Percentiles rank a stretch among this genome's conserved stretches.
Evolutionary conservation across 768 basidiomycete genomes (phyloP).

Genomic region (Lactarius hatsudake): DNA sequence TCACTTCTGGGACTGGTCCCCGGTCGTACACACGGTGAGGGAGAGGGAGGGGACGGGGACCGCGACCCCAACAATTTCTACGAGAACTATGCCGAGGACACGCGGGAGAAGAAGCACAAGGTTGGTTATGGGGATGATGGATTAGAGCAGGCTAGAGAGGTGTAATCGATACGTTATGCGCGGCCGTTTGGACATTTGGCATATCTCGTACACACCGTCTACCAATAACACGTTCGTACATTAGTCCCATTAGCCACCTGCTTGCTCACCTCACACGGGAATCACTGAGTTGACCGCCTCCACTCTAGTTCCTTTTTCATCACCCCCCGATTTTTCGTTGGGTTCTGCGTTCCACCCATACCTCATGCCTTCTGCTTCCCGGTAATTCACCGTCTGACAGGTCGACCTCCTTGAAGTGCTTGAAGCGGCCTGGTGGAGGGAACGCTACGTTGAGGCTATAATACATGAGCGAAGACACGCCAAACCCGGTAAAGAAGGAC

Average conservation of each 20-base stretch:
- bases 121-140: slow-evolving; percentile 9
- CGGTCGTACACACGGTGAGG: slow-evolving; percentile 49
- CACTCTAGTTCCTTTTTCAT: background rate
- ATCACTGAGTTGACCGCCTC: background rate
- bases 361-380: background rate
- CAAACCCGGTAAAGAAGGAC: slow-evolving; percentile 85
- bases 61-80: slow-evolving; percentile 78
- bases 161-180: background rate
- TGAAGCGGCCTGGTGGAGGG: slow-evolving; percentile 52
- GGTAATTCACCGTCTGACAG: slow-evolving; percentile 35
- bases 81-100: slow-evolving; percentile 73
- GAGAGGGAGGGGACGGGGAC: slow-evolving; percentile 34
- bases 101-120: slow-evolving; percentile 35
- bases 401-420: slow-evolving; percentile 56
- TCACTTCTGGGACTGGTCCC: slow-evolving; percentile 93
- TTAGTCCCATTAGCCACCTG: background rate
- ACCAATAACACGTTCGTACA: slow-evolving; percentile 1
- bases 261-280: background rate
- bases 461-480: slow-evolving; percentile 64
- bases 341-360: background rate
- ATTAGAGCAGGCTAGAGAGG: background rate
- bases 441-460: slow-evolving; percentile 54
- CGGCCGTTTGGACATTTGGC: background rate
- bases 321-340: background rate
- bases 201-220: background rate